Evolutionary conservation across 305 asterid genomes (phyloP), one percentile per base, ranked within the genome.

Genomic region (Fraxinus platypoda): DNA sequence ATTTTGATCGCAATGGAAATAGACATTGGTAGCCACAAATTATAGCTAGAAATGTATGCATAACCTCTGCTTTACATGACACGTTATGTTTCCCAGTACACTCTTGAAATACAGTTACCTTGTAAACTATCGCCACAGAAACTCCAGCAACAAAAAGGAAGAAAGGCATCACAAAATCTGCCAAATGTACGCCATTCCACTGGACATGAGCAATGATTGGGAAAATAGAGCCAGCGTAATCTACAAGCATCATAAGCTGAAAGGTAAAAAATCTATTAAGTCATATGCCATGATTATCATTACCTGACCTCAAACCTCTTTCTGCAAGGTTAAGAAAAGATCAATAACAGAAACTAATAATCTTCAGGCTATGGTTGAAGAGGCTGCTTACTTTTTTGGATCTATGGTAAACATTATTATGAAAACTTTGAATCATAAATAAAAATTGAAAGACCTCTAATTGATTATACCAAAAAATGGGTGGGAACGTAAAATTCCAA

Each of bases 131-230:
- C 28, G 97, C 93, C 54, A 92, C 89, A 31, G 98, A 93, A 84
- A 95, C 83, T 74, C 98, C 98, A 78, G 92, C 95, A 81, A 90
- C 94, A 80, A 93, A 90, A 81, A 95, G 95, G 90, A 95, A 95
- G 89, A 95, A 92, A 31, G 98, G 97, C 98, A 95, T 93, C 78
- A 95, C 98, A 75, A 95, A 90, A 75, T 93, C 97, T 37, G 98
- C 98, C 88, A 95, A 87, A 84, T 88, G 97, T 74, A 95, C 80
- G 78, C 97, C 97, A 83, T 93, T 91, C 97, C 98, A 93, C 0
- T 97, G 97, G 78, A 89, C 89, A 83, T 95, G 98, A 80, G 91
- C 93, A 77, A 95, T 89, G 68, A 83, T 75, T 15, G 98, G 97
- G 80, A 88, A 90, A 85, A 90, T 76, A 0, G 98, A 90, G 80